Percentiles rank a stretch among this genome's conserved stretches.
These are phyloP conservation scores for Cyberlindnera saturnus DNA, from an alignment of 805 yeast species.

Conservation along the genomic window DNA sequence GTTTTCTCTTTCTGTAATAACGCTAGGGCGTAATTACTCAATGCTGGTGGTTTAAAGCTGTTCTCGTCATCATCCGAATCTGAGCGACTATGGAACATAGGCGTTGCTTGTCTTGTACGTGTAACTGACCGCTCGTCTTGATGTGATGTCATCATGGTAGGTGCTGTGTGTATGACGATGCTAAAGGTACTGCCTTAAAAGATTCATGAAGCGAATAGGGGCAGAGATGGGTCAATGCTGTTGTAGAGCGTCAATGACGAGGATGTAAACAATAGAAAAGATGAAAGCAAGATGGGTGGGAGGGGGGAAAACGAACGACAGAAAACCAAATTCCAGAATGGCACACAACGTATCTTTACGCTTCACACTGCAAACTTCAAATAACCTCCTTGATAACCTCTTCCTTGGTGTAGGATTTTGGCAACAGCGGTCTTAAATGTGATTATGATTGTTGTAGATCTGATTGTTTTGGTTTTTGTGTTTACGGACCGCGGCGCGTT, in stretches of 20 bases:
- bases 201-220: background rate
- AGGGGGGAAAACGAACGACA: too few species aligned
- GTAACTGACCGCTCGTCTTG: background rate
- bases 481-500: background rate
- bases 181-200: background rate
- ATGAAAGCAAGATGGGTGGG: too few species aligned
- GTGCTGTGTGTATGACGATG: background rate
- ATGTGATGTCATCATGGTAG: background rate
- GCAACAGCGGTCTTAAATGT: too few species aligned
- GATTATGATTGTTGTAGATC: too few species aligned
- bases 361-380: too few species aligned
- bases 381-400: too few species aligned
- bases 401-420: too few species aligned
- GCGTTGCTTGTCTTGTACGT: background rate
- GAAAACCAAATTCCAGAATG: too few species aligned
- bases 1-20: slow-evolving; percentile 33
- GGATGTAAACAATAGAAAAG: too few species aligned
- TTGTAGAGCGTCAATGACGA: too few species aligned
- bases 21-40: slow-evolving; percentile 53
- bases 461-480: slow-evolving; percentile 2
- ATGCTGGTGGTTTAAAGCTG: slow-evolving; percentile 52
- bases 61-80: slow-evolving; percentile 38
- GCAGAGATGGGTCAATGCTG: too few species aligned
- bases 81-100: slow-evolving; percentile 10
- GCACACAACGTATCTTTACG: too few species aligned